These are phyloP conservation scores for Yamadazyma sp. DNA, from an alignment of 805 yeast species.

Conservation along the genomic window DNA sequence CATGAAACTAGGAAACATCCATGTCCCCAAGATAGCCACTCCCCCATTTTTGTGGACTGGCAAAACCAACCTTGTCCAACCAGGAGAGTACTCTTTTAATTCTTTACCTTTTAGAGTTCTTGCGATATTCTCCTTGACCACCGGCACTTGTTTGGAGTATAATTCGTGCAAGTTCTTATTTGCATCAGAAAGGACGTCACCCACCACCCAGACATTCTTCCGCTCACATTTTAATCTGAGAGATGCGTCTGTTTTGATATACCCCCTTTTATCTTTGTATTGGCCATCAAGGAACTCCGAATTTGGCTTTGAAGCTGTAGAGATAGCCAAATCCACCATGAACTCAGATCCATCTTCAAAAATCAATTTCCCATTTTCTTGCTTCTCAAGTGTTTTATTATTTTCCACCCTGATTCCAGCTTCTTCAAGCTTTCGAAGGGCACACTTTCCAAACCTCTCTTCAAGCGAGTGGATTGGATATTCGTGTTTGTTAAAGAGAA, in stretches of 20 bases:
- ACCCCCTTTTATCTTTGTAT: slow-evolving; percentile 26
- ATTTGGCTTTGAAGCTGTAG: slow-evolving; percentile 22
- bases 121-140: slow-evolving; percentile 13
- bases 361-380: neutral
- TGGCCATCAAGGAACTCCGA: slow-evolving; percentile 25
- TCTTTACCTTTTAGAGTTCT: no score
- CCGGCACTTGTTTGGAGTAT: slow-evolving; percentile 20
- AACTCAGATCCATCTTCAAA: slow-evolving; percentile 1
- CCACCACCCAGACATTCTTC: slow-evolving; percentile 29
- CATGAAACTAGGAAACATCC: slow-evolving; percentile 5
- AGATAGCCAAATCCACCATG: neutral
- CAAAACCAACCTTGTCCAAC: neutral
- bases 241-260: slow-evolving; percentile 24
- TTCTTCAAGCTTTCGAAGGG: slow-evolving; percentile 17
- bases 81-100: no score
- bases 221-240: slow-evolving; percentile 22
- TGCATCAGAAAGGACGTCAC: slow-evolving; percentile 31
- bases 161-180: slow-evolving; percentile 27
- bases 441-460: slow-evolving; percentile 7
- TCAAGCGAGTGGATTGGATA: slow-evolving; percentile 21
- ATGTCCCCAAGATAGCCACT: neutral
- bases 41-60: slow-evolving; percentile 7
- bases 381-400: slow-evolving; percentile 2
- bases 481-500: slow-evolving; percentile 25
- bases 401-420: slow-evolving; percentile 26